phyloP scores from a whole-genome alignment of 1,139 yeast genomes.

The Pichia sp. region DNA sequence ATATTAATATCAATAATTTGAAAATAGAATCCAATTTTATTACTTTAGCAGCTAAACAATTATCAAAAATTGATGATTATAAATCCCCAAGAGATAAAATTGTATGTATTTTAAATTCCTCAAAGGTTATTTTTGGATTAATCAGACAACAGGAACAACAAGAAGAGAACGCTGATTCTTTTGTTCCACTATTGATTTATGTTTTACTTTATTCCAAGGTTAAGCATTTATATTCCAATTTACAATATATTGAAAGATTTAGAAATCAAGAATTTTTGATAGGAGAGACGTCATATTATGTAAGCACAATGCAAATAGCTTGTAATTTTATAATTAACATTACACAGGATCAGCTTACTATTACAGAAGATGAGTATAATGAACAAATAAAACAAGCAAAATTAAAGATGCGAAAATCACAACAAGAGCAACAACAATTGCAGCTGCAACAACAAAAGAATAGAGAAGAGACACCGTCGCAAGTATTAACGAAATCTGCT shows the following conservation, averaged over 20 bases:
- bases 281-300: constrained; percentile 86
- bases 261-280: constrained; percentile 67
- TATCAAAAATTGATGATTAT: constrained; percentile 71
- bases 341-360: constrained; percentile 52
- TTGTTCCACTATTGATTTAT: constrained; percentile 78
- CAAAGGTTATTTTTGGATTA: constrained; percentile 86
- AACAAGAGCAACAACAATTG: constrained; percentile 14
- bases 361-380: constrained; percentile 50
- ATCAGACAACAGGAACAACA: constrained; percentile 47
- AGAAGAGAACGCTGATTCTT: constrained; percentile 83
- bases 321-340: constrained; percentile 65
- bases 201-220: constrained; percentile 68
- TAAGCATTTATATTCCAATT: constrained; percentile 61
- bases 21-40: constrained; percentile 53
- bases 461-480: constrained; percentile 36
- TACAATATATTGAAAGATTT: constrained; percentile 79
- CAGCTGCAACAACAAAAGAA: constrained; percentile 17
- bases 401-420: constrained; percentile 20
- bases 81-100: constrained; percentile 94
- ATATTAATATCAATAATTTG: constrained; percentile 47
- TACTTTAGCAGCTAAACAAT: constrained; percentile 63
- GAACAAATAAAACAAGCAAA: too few relatives aligned
- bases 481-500: constrained; percentile 47
- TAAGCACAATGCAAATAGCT: constrained; percentile 84
- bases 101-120: constrained; percentile 83